A percentile compares a stretch with the other conserved stretches of the same genome.
phyloP scores from a whole-genome alignment of 495 filamentous ascomycete genomes.

The Friedmanniomyces simplex region DNA sequence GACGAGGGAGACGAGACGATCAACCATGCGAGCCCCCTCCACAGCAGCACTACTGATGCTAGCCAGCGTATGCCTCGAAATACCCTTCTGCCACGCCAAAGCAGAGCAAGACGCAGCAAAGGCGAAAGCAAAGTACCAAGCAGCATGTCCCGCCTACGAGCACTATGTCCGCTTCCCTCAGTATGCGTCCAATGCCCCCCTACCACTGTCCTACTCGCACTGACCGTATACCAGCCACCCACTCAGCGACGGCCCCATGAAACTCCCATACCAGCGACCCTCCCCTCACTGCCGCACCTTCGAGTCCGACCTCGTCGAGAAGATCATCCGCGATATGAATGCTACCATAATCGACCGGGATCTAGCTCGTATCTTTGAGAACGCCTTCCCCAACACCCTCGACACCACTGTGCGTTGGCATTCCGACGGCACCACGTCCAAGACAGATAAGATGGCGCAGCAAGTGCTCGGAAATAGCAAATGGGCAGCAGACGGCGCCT shows the following conservation, averaged over 20 bases:
- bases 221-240: conserved; percentile 45
- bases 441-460: conserved; percentile 27
- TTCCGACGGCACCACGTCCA: conserved; percentile 38
- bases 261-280: conserved; percentile 84
- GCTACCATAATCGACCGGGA: conserved; percentile 74
- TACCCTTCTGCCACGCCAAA: conserved; percentile 6
- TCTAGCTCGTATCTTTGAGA: conserved; percentile 86
- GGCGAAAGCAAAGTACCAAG: conserved; percentile 26
- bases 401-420: conserved; percentile 87
- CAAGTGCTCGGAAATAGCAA: conserved; percentile 8
- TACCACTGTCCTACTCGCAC: not conserved
- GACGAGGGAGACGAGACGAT: not conserved
- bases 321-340: conserved; percentile 74
- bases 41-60: conserved; percentile 15
- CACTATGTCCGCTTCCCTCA: conserved; percentile 38
- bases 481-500: conserved; percentile 42
- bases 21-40: conserved; percentile 12
- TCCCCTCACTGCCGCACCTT: conserved; percentile 76
- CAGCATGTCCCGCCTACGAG: conserved; percentile 42
- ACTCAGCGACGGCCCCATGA: conserved; percentile 65
- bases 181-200: conserved; percentile 24
- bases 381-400: conserved; percentile 91
- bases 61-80: conserved; percentile 13
- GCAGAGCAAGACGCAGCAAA: conserved; percentile 7
- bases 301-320: conserved; percentile 70